Evolutionary conservation across 805 yeast genomes (phyloP).

Genomic region (Candida palmyrensis): DNA sequence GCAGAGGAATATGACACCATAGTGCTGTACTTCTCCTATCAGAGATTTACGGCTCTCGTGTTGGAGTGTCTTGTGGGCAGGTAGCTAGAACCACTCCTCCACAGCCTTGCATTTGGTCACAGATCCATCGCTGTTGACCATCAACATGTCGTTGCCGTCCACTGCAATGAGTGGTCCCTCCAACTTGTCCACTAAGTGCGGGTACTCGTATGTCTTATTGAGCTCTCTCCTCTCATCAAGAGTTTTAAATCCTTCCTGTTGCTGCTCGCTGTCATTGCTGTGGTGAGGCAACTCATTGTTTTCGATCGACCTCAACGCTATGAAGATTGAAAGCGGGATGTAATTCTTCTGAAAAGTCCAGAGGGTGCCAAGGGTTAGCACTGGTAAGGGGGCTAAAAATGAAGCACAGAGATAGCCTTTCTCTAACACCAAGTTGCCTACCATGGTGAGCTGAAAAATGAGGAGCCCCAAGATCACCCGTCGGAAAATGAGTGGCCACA

Average conservation of each 20-base stretch:
- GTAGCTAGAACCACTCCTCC: constrained; percentile 2
- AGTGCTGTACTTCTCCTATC: constrained; percentile 1
- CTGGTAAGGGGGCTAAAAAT: constrained; percentile 70
- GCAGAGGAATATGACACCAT: constrained; percentile 7
- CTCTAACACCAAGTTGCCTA: constrained; percentile 80
- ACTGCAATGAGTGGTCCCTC: constrained; percentile 85
- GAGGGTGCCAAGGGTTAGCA: constrained; percentile 57
- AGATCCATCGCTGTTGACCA: constrained; percentile 24
- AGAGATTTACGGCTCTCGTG: neutral
- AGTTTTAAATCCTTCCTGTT: constrained; percentile 36
- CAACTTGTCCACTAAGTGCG: constrained; percentile 58
- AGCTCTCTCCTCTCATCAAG: constrained; percentile 76
- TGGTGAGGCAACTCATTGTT: constrained; percentile 29
- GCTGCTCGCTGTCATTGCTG: constrained; percentile 15
- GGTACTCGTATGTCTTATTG: constrained; percentile 71
- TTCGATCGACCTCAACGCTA: constrained; percentile 79
- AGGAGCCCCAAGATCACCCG: constrained; percentile 76
- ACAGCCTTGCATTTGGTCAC: constrained; percentile 2
- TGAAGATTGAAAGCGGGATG: constrained; percentile 75
- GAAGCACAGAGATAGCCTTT: constrained; percentile 74
- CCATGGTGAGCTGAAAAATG: constrained; percentile 87
- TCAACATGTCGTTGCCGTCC: constrained; percentile 42
- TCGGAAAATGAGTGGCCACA: constrained; percentile 88
- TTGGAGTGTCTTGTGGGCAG: neutral
- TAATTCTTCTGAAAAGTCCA: constrained; percentile 82